These are phyloP conservation scores for Nigrospora osmanthi DNA, from an alignment of 2,329 filamentous ascomycete species.

Conservation along the genomic window DNA sequence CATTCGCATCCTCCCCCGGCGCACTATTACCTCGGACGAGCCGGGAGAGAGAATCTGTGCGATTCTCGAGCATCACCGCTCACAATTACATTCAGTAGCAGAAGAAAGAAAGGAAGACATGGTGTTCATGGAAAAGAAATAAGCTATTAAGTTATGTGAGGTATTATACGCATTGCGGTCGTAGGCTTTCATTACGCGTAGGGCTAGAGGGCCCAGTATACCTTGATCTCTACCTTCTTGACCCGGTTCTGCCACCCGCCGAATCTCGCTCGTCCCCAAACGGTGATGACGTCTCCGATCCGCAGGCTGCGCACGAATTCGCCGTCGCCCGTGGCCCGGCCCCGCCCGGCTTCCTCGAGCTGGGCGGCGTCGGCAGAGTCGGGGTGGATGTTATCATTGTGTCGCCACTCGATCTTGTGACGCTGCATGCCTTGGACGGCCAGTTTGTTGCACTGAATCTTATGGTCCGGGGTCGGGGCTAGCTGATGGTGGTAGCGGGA, in stretches of 20 bases:
- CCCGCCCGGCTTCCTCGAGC: slow-evolving; percentile 37
- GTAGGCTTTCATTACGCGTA: slow-evolving; percentile 3
- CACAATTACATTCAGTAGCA: too few relatives aligned
- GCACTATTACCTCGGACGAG: too few relatives aligned
- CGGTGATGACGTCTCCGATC: slow-evolving; percentile 52
- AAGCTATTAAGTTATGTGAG: neutral
- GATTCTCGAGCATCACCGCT: too few relatives aligned
- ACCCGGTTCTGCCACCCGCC: slow-evolving; percentile 45
- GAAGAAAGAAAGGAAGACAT: neutral
- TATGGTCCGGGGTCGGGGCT: slow-evolving; percentile 22
- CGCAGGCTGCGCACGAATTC: slow-evolving; percentile 47
- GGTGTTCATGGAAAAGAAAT: too few relatives aligned
- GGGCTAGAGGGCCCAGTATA: slow-evolving; percentile 47
- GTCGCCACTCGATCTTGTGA: slow-evolving; percentile 46
- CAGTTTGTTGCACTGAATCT: slow-evolving; percentile 40
- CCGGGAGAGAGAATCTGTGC: too few relatives aligned
- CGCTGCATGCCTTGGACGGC: slow-evolving; percentile 24
- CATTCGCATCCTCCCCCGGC: too few relatives aligned
- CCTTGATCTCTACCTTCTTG: slow-evolving; percentile 40
- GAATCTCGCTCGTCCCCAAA: slow-evolving; percentile 55
- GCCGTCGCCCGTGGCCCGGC: slow-evolving; percentile 41
- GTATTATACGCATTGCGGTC: too few relatives aligned
- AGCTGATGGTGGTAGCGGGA: slow-evolving; percentile 29
- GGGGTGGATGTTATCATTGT: slow-evolving; percentile 36
- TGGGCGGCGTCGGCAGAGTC: slow-evolving; percentile 29